Evolutionary conservation across 495 filamentous ascomycete genomes (phyloP), one percentile per base, ranked within the genome.

Genomic region (Corynascus novoguineensis): DNA sequence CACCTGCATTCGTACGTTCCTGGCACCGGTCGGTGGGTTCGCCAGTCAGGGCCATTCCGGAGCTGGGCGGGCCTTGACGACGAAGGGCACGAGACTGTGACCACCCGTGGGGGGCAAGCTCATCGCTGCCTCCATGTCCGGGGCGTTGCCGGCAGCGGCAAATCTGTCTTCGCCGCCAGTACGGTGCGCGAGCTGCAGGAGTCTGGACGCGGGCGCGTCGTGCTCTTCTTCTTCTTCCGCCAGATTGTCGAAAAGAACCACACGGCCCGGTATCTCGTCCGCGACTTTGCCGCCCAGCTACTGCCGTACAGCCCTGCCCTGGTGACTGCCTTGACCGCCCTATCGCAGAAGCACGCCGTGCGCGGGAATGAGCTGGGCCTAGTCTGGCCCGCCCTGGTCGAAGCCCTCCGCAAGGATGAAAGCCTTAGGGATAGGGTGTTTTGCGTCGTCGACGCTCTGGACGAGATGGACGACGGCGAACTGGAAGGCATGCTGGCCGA

Each of bases 141-240:
- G 5, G 37, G 50, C 50, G 50, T 53, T 10, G 50, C 52, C 19
- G 52, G 52, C 17, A 45, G 40, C 41, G 52, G 52, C 29, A 55
- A 55, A 21, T 55, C 52, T 19, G 52, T 46, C 21, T 41, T 55
- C 10, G n/a, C 52, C 1, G 40, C 52, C 25, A 15, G 4, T 41
- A 46, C 40, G n/a, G 22, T 55, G 21, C 41, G 52, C 52, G 28
- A 38, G 25, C 29, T 46, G 21, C 51, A 54, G n/a, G n/a, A n/a
- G n/a, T n/a, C n/a, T n/a, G n/a, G n/a, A n/a, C n/a, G n/a, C n/a
- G n/a, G n/a, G n/a, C n/a, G n/a, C n/a, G n/a, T n/a, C n/a, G 40
- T 78, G 5, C 60, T 81, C 0, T 79, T 64, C 60, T 80, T 82
- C 66, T 82, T 82, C 62, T 78, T 79, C 53, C 72, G 78, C 8